Conservation (phyloP, 345 rosid genomes). For the Cochlearia excelsa region DNA sequence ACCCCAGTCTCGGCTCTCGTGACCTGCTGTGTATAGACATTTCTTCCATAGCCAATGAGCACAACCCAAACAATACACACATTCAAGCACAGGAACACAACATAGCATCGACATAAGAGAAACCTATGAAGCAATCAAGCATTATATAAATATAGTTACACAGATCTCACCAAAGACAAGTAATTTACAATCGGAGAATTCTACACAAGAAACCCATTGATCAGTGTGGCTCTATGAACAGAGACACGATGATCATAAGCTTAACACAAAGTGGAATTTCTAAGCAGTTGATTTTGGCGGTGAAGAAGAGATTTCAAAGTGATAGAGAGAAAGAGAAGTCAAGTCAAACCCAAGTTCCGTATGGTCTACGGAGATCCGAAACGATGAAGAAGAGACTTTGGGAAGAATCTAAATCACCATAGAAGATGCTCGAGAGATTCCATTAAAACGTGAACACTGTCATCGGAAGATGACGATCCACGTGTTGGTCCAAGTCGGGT, state of each 20-base stretch:
- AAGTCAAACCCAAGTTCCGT: conserved; percentile 12
- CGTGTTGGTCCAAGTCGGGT: too few relatives aligned
- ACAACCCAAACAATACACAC: conserved; percentile 87
- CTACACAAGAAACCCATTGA: conserved; percentile 5
- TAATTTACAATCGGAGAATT: background rate
- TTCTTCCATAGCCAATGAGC: conserved; percentile 86
- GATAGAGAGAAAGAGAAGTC: background rate
- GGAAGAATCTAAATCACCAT: conserved; percentile 29
- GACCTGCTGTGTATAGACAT: conserved; percentile 83
- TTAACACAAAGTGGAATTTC: conserved; percentile 15
- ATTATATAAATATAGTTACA: background rate
- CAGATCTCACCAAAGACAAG: too few relatives aligned
- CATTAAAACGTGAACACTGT: background rate
- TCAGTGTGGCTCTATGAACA: conserved; percentile 22
- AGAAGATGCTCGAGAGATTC: conserved; percentile 34
- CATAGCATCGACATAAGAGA: conserved; percentile 71
- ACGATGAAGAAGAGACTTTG: background rate
- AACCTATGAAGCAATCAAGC: conserved; percentile 43
- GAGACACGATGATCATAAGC: conserved; percentile 17
- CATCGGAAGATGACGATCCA: too few relatives aligned
- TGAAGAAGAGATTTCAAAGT: conserved; percentile 15
- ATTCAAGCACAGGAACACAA: conserved; percentile 78
- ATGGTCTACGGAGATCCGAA: background rate
- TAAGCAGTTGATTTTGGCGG: conserved; percentile 1
- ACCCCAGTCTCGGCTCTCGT: conserved; percentile 88